Percentiles rank a stretch among this genome's conserved stretches.
Evolutionary conservation across 805 yeast genomes (phyloP).

Genomic region (Hanseniaspora lachancei): DNA sequence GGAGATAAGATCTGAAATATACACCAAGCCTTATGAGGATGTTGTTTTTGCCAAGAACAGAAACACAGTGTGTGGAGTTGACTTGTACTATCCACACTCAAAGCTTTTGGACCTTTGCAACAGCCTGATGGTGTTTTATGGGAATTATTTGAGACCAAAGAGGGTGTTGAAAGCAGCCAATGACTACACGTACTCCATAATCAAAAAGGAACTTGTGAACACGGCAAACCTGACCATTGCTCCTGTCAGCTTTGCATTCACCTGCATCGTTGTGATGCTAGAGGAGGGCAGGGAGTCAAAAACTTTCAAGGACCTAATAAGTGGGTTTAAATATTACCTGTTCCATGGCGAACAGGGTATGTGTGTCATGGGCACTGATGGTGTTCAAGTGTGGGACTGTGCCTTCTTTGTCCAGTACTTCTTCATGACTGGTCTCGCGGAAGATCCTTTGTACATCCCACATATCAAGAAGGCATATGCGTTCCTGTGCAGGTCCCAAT

Average conservation of each 20-base stretch:
- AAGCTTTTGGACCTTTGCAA: conserved; percentile 50
- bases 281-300: conserved; percentile 61
- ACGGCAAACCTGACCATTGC: conserved; percentile 80
- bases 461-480: conserved; percentile 52
- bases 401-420: conserved; percentile 81
- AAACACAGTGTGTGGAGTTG: conserved; percentile 81
- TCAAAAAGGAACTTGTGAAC: conserved; percentile 61
- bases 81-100: conserved; percentile 88
- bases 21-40: conserved; percentile 44
- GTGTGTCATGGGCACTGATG: conserved; percentile 93
- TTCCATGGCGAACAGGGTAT: conserved; percentile 85
- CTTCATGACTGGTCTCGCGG: conserved; percentile 67
- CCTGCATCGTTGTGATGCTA: conserved; percentile 52
- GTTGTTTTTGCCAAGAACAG: conserved; percentile 63
- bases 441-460: conserved; percentile 48
- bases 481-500: conserved; percentile 72
- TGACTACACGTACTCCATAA: conserved; percentile 43
- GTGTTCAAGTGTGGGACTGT: conserved; percentile 94
- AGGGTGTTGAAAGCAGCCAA: conserved; percentile 50
- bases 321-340: conserved; percentile 58
- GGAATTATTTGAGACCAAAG: conserved; percentile 57
- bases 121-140: conserved; percentile 47
- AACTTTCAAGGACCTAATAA: conserved; percentile 41
- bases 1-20: conserved; percentile 69
- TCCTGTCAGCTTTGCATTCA: conserved; percentile 82